A percentile compares a stretch with the other conserved stretches of the same genome.
phyloP scores from a whole-genome alignment of 2,329 filamentous ascomycete species.

The Coniochaeta sp. region DNA sequence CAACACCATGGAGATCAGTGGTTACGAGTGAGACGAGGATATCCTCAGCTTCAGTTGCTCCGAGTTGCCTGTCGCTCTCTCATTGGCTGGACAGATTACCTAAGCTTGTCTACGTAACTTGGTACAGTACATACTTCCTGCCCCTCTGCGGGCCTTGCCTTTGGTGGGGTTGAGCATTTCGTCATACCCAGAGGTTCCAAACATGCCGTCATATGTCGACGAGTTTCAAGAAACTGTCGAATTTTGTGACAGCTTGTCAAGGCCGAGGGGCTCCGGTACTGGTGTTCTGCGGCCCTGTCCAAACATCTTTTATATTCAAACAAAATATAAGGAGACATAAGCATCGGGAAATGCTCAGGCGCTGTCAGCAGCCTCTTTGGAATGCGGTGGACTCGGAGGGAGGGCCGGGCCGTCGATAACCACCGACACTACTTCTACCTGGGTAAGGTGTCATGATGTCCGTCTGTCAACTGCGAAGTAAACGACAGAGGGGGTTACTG shows the following conservation, averaged over 20 bases:
- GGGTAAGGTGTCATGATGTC: not conserved
- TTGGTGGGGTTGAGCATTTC: not conserved
- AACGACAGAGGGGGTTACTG: too few species aligned
- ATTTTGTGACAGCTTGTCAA: too few species aligned
- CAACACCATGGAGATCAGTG: not conserved
- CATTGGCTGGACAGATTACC: too few species aligned
- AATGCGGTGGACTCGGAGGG: not conserved
- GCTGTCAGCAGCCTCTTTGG: not conserved
- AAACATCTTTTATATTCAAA: too few species aligned
- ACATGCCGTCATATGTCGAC: not conserved
- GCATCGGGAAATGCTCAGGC: not conserved
- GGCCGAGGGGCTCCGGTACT: too few species aligned
- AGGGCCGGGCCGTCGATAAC: not conserved
- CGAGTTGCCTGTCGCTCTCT: too few species aligned
- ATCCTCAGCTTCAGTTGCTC: not conserved
- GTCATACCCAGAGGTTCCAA: not conserved
- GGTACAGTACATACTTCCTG: too few species aligned
- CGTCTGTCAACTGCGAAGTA: not conserved
- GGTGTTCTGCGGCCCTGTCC: too few species aligned
- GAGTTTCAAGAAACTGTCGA: too few species aligned
- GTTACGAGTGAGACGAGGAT: not conserved
- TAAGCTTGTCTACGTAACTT: too few species aligned
- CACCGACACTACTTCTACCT: not conserved
- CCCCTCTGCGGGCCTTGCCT: not conserved
- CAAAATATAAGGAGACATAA: too few species aligned